Evolutionary conservation across 2,329 filamentous ascomycete species (phyloP), one percentile per base, ranked within the genome.

Genomic region (Raffaelea deltoideospora): DNA sequence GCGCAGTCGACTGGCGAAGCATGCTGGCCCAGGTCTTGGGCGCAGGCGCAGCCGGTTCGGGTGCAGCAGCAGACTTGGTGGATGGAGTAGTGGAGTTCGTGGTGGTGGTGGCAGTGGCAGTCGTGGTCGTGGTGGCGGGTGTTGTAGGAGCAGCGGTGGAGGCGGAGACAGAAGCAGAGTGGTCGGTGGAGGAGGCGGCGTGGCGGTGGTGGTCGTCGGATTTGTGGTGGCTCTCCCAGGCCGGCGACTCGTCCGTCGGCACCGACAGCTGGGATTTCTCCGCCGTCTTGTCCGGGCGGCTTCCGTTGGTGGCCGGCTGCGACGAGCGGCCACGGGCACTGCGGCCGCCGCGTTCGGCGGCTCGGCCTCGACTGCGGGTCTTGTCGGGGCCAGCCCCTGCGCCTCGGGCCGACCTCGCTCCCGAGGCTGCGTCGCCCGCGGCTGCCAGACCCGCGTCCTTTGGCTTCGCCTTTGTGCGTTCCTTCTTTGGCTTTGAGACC

Each of bases 401-500:
- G 50, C 76, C 74, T 48, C 78, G 69, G 47, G 65, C 57, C 46
- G 66, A 56, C 54, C 69, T 62, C 45, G 52, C 37, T 37, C 60
- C 57, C 37, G 60, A 50, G 38, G 60, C 52, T 45, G 72, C 67
- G 41, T 59, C 53, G 47, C 67, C 65, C 41, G 68, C 58, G 40
- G 69, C 61, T 41, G 66, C 59, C 44, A 65, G 58, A 41, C 67
- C 54, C 37, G 60, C 48, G 38, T 82, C 74, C 58, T 81, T 80
- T 43, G 67, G 65, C 69, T 87, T 88, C 47, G 77, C 69, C 58
- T 77, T 76, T 50, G 76, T 62, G 47, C 72, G 65, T 49, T 80
- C 74, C 65, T 86, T 87, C 64, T 79, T 79, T 52, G 74, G 71
- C 67, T 82, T 83, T 48, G 79, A 79, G 47, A 90, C 82, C 57